Evolutionary conservation across 140 eudicot species (phyloP).

Genomic region (Flaveria floridana): DNA sequence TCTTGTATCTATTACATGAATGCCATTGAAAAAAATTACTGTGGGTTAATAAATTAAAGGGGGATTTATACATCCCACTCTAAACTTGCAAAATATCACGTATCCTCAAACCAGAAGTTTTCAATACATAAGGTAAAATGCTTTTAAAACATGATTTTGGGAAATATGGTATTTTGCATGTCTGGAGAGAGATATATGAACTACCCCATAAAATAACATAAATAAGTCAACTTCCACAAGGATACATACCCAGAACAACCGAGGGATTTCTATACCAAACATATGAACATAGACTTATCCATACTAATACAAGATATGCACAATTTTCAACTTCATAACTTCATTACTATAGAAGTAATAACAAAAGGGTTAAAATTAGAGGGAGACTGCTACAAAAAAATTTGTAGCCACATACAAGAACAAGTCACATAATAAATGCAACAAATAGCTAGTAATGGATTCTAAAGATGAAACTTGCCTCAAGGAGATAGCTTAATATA

Average conservation of each 20-base stretch:
- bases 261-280: background rate
- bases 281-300: constrained; percentile 2
- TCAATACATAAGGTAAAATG: too few relatives aligned
- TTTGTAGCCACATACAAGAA: constrained; percentile 13
- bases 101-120: too few relatives aligned
- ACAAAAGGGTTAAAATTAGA: background rate
- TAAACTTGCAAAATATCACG: too few relatives aligned
- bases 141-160: too few relatives aligned
- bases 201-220: too few relatives aligned
- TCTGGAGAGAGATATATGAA: too few relatives aligned
- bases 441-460: constrained; percentile 12
- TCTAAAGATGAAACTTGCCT: constrained; percentile 45
- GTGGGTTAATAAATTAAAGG: too few relatives aligned
- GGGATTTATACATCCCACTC: too few relatives aligned
- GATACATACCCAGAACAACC: background rate
- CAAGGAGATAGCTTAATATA: constrained; percentile 64
- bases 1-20: too few relatives aligned
- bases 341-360: constrained; percentile 3
- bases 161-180: too few relatives aligned
- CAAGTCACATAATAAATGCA: constrained; percentile 11
- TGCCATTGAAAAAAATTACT: too few relatives aligned
- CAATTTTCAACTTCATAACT: constrained; percentile 10
- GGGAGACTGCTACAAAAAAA: background rate
- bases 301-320: background rate
- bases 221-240: too few relatives aligned